Base-by-base conservation (phyloP, 1,284 basidiomycete genomes). In the Apiotrichum gracile region DNA sequence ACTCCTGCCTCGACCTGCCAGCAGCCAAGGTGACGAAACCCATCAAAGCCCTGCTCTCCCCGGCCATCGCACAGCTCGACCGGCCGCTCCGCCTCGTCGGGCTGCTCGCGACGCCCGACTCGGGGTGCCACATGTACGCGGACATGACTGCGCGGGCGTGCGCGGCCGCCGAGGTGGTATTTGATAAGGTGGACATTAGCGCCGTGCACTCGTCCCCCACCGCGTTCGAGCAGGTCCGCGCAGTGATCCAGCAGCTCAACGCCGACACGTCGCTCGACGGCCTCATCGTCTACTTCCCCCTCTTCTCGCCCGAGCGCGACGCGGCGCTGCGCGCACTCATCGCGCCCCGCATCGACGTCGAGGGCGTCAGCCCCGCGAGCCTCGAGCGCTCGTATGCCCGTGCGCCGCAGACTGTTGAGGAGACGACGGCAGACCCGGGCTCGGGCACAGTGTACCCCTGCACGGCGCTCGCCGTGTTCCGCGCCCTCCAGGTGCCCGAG, bases 311-410 rank as follows among this genome's bases (percentile, higher is more conserved):
- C 22, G 48, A 54, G 16, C 41, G 57, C 50, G 65, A 67, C 57
- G 55, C 59, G 34, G 37, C 31, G 5, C 55, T 67, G 6, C 60
- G 65, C 17, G 38, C 47, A 3, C 46, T 61, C 25, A 64, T 67
- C 46, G 44, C 42, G 14, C 60, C 64, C 13, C 54, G 62, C 14
- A 63, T 67, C 54, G 65, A 67, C 52, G 58, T 65, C 44, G 65
- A 67, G 51, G 64, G 63, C 16, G 54, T 65, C n/a, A 50, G 57
- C 48, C 58, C 57, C 4, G 19, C 39, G 12, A 58, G 52, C 10
- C 58, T 62, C 0, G 37, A 42, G 12, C 41, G 35, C 8, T 52
- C 51, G 13, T 52, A 52, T 19, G 25, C 42, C 14, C 29, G 17
- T 17, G 46, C 54, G 1, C 58, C 57, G 12, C 19, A 21, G n/a